Evolutionary conservation across 2,329 filamentous ascomycete species (phyloP), one percentile per base, ranked within the genome.

Genomic region (Hawksworthiomyces lignivorus): DNA sequence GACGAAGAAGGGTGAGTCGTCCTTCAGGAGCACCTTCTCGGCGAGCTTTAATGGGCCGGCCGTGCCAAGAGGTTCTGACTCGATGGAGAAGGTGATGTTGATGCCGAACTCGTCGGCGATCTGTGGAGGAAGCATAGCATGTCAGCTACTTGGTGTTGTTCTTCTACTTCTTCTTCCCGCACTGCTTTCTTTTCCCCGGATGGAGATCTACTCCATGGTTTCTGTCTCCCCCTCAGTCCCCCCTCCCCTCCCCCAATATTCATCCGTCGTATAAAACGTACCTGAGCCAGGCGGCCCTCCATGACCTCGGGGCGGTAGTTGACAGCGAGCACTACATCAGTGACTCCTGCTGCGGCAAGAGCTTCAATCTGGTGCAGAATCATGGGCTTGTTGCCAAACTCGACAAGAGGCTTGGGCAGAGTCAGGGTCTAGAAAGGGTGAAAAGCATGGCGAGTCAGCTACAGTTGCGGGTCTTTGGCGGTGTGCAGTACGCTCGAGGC

Each of bases 381-480:
- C 90, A 98, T 98, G 62, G 89, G 92, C 70, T 92, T 90, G 77
- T 98, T 98, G 61, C 80, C 88, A 61, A 98, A 98, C 70, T 98
- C 90, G 59, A 98, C 92, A 54, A 98, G 77, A 52, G 92, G 90
- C 69, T 97, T 98, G 49, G 90, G 90, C 53, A 96, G 85, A 39
- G 92, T 96, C 61, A 98, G 80, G 56, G 90, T 98, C 87, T 94
- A 50, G 39, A 28, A 17, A 43, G 24, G 11, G 7, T 38, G 11
- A 26, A 30, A 36, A 57, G 31, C 35, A 29, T 38, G 36, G 47
- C 18, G 35, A 4, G 19, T 39, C 38, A 36, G 46, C 48, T 32
- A 50, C 7, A 15, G 42, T 22, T 3, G 9, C 8, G 5, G 14
- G 9, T 4, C 5, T 9, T 36, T 8, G 15, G 17, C 14, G 27